These are phyloP conservation scores for Tritrichomonas musculus DNA, from an alignment of 208 protist genomes.

Conservation along the genomic window DNA sequence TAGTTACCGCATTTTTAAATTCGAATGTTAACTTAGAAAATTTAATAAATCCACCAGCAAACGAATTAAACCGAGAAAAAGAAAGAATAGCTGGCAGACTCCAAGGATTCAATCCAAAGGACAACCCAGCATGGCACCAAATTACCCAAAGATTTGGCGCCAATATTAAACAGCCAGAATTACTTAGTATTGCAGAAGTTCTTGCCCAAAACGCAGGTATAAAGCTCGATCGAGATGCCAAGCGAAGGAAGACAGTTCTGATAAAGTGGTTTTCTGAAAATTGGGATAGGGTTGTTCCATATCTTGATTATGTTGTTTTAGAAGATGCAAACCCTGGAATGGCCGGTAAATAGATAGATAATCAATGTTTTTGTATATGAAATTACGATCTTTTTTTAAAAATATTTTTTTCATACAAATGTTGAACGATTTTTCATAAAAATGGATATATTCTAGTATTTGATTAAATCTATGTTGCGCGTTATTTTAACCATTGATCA, in stretches of 20 bases:
- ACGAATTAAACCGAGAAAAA: too few relatives aligned
- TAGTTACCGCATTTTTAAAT: too few relatives aligned
- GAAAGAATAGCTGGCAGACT: background rate
- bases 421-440: too few relatives aligned
- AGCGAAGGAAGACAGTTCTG: slow-evolving; percentile 10
- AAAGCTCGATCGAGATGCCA: slow-evolving; percentile 13
- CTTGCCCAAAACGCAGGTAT: background rate
- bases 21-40: too few relatives aligned
- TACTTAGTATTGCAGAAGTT: background rate
- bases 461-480: too few relatives aligned
- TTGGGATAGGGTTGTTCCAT: background rate
- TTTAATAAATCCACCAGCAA: too few relatives aligned
- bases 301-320: background rate
- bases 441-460: too few relatives aligned
- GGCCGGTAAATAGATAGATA: too few relatives aligned
- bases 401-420: too few relatives aligned
- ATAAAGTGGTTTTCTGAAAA: slow-evolving; percentile 27
- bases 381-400: too few relatives aligned
- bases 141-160: slow-evolving; percentile 14
- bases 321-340: background rate
- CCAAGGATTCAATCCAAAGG: background rate
- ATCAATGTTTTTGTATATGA: too few relatives aligned
- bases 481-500: too few relatives aligned
- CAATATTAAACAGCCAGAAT: slow-evolving; percentile 5
- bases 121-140: background rate